Conservation (phyloP, 2,329 filamentous ascomycete species). For the Colletotrichum paranaense region DNA sequence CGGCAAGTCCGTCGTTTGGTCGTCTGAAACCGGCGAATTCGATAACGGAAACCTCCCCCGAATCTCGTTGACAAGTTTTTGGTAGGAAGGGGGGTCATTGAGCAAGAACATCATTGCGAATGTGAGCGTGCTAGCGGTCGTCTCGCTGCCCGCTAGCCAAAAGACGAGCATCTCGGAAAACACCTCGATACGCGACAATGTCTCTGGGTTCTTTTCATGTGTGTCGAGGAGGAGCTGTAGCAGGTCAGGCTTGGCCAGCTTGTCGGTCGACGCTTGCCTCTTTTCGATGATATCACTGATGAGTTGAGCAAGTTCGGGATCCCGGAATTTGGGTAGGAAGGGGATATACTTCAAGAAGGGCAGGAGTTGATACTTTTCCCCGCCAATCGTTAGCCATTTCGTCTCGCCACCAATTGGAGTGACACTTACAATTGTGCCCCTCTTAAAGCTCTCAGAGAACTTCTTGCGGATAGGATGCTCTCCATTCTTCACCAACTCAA, state of each 20-base stretch:
- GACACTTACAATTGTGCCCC: background rate
- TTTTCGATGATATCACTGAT: background rate
- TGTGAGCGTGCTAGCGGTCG: background rate
- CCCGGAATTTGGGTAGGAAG: background rate
- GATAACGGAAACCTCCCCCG: background rate
- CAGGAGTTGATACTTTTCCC: slow-evolving; percentile 8
- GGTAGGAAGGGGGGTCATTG: background rate
- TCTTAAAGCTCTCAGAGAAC: background rate
- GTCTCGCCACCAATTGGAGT: background rate
- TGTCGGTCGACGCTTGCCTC: background rate
- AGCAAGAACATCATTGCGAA: background rate
- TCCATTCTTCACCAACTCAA: background rate
- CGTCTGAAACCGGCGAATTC: background rate
- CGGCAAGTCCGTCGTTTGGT: background rate
- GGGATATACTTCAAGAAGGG: slow-evolving; percentile 11
- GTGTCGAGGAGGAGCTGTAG: background rate
- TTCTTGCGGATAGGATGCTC: background rate
- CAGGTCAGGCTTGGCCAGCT: background rate
- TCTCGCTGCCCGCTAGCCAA: background rate
- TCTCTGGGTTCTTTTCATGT: background rate
- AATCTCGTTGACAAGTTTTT: background rate
- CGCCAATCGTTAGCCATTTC: background rate
- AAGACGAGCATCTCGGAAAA: background rate
- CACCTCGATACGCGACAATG: background rate
- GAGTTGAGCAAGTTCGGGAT: background rate